Evolutionary conservation across 78 protist genomes (phyloP), one percentile per base, ranked within the genome.

Genomic region (Dictyostelium citrinum): DNA sequence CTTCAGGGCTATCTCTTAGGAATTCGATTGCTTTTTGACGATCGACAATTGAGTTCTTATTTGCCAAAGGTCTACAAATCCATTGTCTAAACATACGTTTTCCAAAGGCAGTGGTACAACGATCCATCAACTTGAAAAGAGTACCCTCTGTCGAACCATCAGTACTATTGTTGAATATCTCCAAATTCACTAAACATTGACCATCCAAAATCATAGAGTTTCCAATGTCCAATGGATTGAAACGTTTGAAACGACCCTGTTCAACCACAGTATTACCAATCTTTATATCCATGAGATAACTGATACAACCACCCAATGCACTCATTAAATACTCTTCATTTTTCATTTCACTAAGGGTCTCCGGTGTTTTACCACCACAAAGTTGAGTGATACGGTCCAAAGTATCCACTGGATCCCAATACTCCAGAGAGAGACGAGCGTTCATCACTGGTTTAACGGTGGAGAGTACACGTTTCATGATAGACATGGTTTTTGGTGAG

Each of bases 141-240:
- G 95, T 85, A 31, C 96, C 96, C n/a, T 88, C 82, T 1, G 49
- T 70, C 1, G 84, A 51, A 2, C 96, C 96, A 82, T 93, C 96
- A 9, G 91, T 77, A 5, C 93, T 31, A 31, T 93, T 95, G 17
- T 35, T 29, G 39, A 95, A 90, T 9, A 95, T 61, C 81, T 95
- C 96, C 6, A 95, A 22, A 31, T 95, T 95, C 17, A 78, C 78
- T 5, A 95, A 31, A 12, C 93, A 75, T 74, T 95, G 96, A 3
- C 90, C 94, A 49, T 95, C 96, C 11, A 95, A 41, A 27, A 82
- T 85, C 76, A 95, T 10, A 12, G 91, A 41, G n/a, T 82, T 84
- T 10, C 75, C 79, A 12, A 68, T 58, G 33, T 58, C 90, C 71
- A 84, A 33, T 29, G 96, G 46, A 49, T 43, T 80, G 74, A 71